Base-by-base conservation (phyloP, 192 early-diverging fungal species). In the Backusella morwellensis region DNA sequence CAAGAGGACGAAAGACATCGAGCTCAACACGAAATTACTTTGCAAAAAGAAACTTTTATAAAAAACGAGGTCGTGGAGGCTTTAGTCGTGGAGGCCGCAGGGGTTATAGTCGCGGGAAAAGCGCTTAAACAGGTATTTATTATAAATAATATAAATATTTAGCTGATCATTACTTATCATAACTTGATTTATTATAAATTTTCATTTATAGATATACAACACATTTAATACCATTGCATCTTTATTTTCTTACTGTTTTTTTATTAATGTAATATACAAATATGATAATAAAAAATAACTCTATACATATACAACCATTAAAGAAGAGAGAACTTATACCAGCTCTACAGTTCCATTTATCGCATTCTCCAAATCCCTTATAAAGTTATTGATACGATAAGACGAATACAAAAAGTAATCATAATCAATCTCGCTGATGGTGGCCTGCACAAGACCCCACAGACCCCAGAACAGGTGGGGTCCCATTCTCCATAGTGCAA, bases 381-480 rank as follows among this genome's bases (percentile, higher is more conserved):
- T 52, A 59, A 91, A 90, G 3, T 83, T 72, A 29, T 72, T 69
- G 35, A 91, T 52, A 5, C 90, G 80, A 71, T 88, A 90, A 36
- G 85, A 77, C 0, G 88, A 88, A 70, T 93, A 95, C 47, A 80
- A 84, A 11, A 90, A 86, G 74, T 93, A 95, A 73, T 95, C 90
- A 82, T 93, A 95, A 26, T 93, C 88, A 71, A 95, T 95, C 21
- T 93, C 87, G 75, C 91, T 92, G 67, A 91, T 88, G 21, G 83
- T 85, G 0, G 91, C 90, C 75, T 93, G 93, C 6, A 95, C 75
- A 4, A 95, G 81, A 6, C 92, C 92, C 94, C 94, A 95, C 0
- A 95, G 76, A 1, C 94, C 93, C 94, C 94, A 95, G 79, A 90
- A 85, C 42, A 92, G 71, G 47, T 95, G 94, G 12, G 82, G 80